phyloP scores from a whole-genome alignment of 805 yeast species.

The Yarrowia deformans region DNA sequence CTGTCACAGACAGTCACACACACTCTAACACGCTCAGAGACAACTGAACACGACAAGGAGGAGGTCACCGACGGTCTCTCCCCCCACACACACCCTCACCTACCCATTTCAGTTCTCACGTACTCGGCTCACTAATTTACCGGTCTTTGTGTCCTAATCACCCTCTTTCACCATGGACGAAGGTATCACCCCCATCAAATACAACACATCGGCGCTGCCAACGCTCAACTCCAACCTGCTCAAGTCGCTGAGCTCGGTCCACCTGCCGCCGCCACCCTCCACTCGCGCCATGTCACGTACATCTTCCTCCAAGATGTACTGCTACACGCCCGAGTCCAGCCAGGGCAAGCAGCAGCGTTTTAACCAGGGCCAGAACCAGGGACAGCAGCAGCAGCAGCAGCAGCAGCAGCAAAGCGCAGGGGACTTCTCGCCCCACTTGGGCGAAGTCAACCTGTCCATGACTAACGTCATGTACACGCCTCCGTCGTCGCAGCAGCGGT shows the following conservation, averaged over 20 bases:
- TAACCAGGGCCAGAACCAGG: constrained; percentile 13
- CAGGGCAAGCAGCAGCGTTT: constrained; percentile 39
- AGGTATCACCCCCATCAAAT: constrained; percentile 38
- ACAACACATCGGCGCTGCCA: constrained; percentile 39
- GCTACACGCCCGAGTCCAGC: constrained; percentile 32
- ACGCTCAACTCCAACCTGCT: constrained; percentile 46
- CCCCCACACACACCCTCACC: too few species aligned
- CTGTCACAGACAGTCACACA: constrained; percentile 13
- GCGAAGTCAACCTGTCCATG: constrained; percentile 33
- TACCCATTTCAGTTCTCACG: neutral
- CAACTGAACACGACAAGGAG: neutral
- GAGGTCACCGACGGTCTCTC: neutral
- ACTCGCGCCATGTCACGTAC: constrained; percentile 40
- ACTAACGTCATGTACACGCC: constrained; percentile 37
- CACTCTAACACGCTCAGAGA: constrained; percentile 9
- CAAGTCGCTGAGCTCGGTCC: constrained; percentile 53
- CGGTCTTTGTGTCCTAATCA: constrained; percentile 6
- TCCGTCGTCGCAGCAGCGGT: constrained; percentile 39
- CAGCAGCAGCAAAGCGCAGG: constrained; percentile 32
- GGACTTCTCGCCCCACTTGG: constrained; percentile 30
- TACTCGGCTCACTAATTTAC: constrained; percentile 18
- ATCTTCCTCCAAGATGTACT: constrained; percentile 36
- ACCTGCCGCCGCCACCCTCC: constrained; percentile 55
- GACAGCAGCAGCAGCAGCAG: constrained; percentile 26
- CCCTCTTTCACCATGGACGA: constrained; percentile 27